phyloP scores from a whole-genome alignment of 495 filamentous ascomycete species.

The Oleoguttula mirabilis region DNA sequence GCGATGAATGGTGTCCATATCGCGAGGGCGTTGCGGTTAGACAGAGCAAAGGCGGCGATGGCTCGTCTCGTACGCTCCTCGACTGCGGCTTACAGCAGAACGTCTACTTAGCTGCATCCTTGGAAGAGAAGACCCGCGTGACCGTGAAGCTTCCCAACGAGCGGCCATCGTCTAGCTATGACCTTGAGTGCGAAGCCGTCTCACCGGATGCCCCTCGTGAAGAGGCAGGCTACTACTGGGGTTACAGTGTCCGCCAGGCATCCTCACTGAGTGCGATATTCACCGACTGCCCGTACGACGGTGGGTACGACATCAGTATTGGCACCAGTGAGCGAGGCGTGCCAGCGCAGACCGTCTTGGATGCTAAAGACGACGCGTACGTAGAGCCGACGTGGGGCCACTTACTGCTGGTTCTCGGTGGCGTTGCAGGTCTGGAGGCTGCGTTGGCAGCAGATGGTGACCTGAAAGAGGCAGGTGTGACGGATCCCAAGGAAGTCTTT shows the following conservation, averaged over 20 bases:
- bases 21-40: conserved; percentile 55
- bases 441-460: conserved; percentile 53
- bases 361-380: conserved; percentile 1
- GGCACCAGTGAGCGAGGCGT: conserved; percentile 63
- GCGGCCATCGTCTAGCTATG: neutral
- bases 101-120: conserved; percentile 40
- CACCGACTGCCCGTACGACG: conserved; percentile 33
- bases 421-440: conserved; percentile 57
- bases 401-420: conserved; percentile 59
- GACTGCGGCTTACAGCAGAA: conserved; percentile 44
- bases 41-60: neutral
- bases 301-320: conserved; percentile 46
- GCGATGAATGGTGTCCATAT: conserved; percentile 54
- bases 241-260: conserved; percentile 51
- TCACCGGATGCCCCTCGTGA: conserved; percentile 49
- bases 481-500: conserved; percentile 51
- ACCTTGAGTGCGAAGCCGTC: conserved; percentile 35
- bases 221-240: conserved; percentile 66
- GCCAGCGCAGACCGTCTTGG: conserved; percentile 28
- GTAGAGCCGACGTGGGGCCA: conserved; percentile 42
- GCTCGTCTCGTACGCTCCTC: conserved; percentile 34
- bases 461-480: conserved; percentile 35
- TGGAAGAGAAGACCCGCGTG: conserved; percentile 50
- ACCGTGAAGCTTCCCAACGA: conserved; percentile 48
- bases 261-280: conserved; percentile 50